Percentiles rank a stretch among this genome's conserved stretches.
Conservation (phyloP, 345 rosid species). For the Garcia nutans region DNA sequence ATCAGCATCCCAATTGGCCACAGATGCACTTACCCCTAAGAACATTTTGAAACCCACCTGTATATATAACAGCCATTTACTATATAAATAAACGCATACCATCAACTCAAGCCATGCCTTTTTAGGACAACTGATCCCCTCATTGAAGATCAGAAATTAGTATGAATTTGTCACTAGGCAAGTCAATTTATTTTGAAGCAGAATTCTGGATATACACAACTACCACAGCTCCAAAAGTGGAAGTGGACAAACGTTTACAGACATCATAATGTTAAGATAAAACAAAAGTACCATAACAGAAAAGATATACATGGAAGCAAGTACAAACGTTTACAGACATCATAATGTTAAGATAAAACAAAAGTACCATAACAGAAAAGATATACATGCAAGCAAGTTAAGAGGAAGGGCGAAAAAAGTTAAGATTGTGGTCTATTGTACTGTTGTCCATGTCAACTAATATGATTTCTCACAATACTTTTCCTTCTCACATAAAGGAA, state of each 20-base stretch:
- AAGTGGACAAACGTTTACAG: neutral
- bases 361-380: neutral
- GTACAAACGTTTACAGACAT: no score
- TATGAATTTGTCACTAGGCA: neutral
- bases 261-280: neutral
- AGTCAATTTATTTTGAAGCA: neutral
- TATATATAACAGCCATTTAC: conserved; percentile 16
- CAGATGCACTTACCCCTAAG: conserved; percentile 81
- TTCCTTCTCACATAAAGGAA: neutral
- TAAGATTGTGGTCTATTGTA: neutral
- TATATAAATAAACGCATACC: neutral
- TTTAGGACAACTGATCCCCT: neutral
- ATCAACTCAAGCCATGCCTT: neutral
- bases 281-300: neutral
- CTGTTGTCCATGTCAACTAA: neutral
- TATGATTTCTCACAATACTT: neutral
- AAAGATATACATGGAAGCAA: neutral
- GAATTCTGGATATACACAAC: neutral
- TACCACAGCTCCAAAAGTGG: neutral
- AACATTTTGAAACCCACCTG: conserved; percentile 98
- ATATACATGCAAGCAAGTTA: neutral
- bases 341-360: neutral
- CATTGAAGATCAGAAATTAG: neutral
- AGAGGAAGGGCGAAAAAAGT: neutral
- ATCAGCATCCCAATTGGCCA: conserved; percentile 77